Evolutionary conservation across 129 eudicot species (phyloP).

Genomic region (Rutidosis leptorrhynchoides): DNA sequence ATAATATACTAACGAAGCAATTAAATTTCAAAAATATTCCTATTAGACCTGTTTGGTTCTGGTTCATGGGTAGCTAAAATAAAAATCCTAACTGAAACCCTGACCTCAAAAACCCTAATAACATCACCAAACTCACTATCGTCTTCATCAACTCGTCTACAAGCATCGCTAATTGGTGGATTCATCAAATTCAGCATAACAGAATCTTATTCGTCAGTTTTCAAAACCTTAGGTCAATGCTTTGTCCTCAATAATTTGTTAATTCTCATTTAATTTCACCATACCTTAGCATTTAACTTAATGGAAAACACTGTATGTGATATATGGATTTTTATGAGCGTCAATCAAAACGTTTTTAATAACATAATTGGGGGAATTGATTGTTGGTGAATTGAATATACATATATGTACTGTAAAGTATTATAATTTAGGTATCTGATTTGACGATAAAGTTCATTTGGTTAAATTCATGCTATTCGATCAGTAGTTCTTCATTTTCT

Average conservation of each 20-base stretch:
- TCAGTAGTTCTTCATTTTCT: not conserved
- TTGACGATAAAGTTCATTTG: not conserved
- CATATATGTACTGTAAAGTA: too few species aligned
- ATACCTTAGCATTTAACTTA: not conserved
- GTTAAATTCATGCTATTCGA: not conserved
- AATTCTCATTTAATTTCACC: not conserved
- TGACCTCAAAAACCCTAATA: too few species aligned
- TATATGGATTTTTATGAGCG: not conserved
- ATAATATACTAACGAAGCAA: too few species aligned
- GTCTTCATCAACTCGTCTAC: not conserved
- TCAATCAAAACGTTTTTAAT: not conserved
- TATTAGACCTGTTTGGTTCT: too few species aligned
- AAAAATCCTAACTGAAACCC: too few species aligned
- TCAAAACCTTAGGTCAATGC: not conserved
- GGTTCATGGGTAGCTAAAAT: too few species aligned
- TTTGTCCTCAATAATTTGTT: not conserved
- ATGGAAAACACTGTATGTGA: not conserved
- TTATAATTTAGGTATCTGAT: not conserved
- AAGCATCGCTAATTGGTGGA: too few species aligned
- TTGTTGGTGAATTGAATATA: not conserved
- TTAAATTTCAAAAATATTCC: too few species aligned
- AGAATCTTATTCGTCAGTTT: not conserved
- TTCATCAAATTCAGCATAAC: not conserved
- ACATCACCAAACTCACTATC: too few species aligned
- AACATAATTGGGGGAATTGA: not conserved